Evolutionary conservation across 2,329 filamentous ascomycete species (phyloP).

Genomic region (Hymenoscyphus occultus): DNA sequence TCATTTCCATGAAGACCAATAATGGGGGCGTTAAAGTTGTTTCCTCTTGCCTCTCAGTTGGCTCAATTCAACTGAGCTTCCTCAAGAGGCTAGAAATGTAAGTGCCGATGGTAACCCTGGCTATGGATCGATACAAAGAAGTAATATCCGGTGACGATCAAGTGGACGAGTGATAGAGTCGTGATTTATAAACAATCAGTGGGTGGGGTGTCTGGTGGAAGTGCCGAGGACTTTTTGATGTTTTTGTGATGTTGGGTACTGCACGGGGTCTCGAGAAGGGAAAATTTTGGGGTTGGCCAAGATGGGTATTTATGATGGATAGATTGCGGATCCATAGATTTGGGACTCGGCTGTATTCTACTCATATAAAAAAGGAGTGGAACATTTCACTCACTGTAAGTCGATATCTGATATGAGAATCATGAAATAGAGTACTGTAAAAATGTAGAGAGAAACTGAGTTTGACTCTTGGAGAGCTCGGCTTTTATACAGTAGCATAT

Average conservation of each 20-base stretch:
- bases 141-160: not conserved
- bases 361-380: not conserved
- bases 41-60: not conserved
- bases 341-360: not conserved
- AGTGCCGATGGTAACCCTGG: slow-evolving; percentile 5
- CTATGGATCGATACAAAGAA: not conserved
- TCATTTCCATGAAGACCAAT: not conserved
- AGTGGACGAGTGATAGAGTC: slow-evolving; percentile 1
- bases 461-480: not conserved
- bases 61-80: not conserved
- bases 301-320: slow-evolving; percentile 1
- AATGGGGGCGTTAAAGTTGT: not conserved
- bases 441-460: not conserved
- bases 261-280: slow-evolving; percentile 9
- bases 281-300: slow-evolving; percentile 2
- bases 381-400: not conserved
- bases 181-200: not conserved
- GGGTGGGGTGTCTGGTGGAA: not conserved
- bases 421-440: no score
- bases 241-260: not conserved
- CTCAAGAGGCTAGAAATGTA: not conserved
- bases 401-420: not conserved
- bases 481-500: not conserved
- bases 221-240: slow-evolving; percentile 1
- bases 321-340: not conserved